Base-by-base conservation (phyloP, 1,284 basidiomycete species). In the Takashimella tepidaria region DNA sequence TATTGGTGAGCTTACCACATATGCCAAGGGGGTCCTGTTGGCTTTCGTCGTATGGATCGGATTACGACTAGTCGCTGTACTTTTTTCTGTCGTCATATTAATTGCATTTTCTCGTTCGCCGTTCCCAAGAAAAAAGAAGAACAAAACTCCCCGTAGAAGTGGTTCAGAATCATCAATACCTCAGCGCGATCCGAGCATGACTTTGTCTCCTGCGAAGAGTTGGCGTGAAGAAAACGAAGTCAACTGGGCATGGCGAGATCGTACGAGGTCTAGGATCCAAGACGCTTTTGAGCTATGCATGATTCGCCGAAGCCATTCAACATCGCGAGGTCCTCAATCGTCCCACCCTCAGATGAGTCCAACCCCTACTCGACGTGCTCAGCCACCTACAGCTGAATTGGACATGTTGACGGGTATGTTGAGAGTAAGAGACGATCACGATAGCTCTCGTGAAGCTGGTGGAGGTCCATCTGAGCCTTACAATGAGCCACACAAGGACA, bases 271-370 rank as follows among this genome's bases (percentile, higher is more conserved):
- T 56, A 80, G 88, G 42, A 79, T 91, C 40, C 83, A 84, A 64
- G 86, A 88, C 54, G 85, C 86, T 1, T 89, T 83, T 65, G 86
- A 90, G 58, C 84, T 90, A 59, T 91, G 89, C 67, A 76, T 88
- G 49, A 59, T 71, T 27, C 45, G 66, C 10, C 31, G 31, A 37
- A 16, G 31, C 31, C 10, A 16, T 8, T 8, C 31, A 16, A 16
- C 10, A 37, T 16, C 31, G 16, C 31, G 31, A 8, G 16, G 31
- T 37, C 8, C 16, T 37, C 31, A 16, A 8, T 37, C 31, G 8
- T 8, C 16, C 8, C 31, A 16, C 8, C 10, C 16, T 37, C 31
- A 37, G 16, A 8, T 16, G 8, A 37, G 31, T 37, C 31, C 31
- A 37, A 37, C 31, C 31, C 31, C 31, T 37, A 16, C 31, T 8